These are phyloP conservation scores for Aristolochia contorta DNA, from an alignment of 164 flowering plant species.

Conservation along the genomic window DNA sequence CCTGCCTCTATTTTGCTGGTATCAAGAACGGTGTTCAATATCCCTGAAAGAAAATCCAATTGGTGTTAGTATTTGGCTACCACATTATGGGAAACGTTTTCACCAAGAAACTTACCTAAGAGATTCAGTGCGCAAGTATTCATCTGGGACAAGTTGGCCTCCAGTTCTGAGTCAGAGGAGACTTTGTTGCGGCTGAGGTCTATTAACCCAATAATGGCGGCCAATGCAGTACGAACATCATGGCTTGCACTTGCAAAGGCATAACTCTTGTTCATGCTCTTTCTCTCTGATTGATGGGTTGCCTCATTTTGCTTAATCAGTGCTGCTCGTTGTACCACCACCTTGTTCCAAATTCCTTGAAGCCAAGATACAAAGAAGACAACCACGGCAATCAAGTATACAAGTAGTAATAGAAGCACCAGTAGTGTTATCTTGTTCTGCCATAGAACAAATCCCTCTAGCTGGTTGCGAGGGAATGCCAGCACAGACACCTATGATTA, in stretches of 20 bases:
- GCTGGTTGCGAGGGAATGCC: conserved; percentile 23
- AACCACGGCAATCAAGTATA: conserved; percentile 15
- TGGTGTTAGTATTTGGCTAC: neutral
- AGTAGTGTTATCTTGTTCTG: conserved; percentile 11
- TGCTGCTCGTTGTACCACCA: conserved; percentile 29
- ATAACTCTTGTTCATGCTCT: conserved; percentile 59
- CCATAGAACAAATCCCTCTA: conserved; percentile 14
- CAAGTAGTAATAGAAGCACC: conserved; percentile 21
- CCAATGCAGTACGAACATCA: conserved; percentile 63
- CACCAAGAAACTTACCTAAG: conserved; percentile 27
- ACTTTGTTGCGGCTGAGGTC: conserved; percentile 18
- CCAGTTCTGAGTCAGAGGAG: conserved; percentile 28
- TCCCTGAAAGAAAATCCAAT: conserved; percentile 27
- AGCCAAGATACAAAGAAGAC: conserved; percentile 18
- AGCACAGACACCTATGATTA: conserved; percentile 32
- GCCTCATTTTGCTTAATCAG: conserved; percentile 71
- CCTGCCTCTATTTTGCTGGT: conserved; percentile 83
- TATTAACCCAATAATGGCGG: conserved; percentile 48
- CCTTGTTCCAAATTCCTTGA: conserved; percentile 28
- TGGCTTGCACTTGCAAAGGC: conserved; percentile 80
- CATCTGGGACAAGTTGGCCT: conserved; percentile 35
- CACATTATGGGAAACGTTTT: neutral
- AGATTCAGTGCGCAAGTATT: conserved; percentile 39
- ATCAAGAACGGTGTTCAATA: conserved; percentile 77
- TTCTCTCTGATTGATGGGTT: conserved; percentile 78